These are phyloP conservation scores for Bromus sterilis DNA, from an alignment of 176 grass and related monocot species.

Conservation along the genomic window DNA sequence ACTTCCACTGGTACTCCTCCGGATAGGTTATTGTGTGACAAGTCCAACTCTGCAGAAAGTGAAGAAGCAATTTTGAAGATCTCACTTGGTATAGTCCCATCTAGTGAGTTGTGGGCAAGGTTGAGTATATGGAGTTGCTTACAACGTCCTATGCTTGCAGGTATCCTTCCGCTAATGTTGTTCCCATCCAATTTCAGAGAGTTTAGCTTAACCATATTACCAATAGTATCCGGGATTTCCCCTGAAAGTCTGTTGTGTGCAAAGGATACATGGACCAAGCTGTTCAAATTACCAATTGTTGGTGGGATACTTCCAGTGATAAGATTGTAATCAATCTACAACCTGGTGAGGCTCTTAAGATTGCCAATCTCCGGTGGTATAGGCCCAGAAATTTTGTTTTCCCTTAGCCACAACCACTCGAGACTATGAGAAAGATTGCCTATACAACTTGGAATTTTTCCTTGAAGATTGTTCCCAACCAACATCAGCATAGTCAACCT, in stretches of 20 bases:
- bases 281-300: slow-evolving; percentile 27
- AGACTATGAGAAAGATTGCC: slow-evolving; percentile 35
- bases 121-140: slow-evolving; percentile 29
- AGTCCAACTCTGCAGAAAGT: slow-evolving; percentile 12
- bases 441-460: slow-evolving; percentile 19
- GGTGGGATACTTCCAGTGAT: slow-evolving; percentile 35
- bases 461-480: slow-evolving; percentile 29
- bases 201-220: slow-evolving; percentile 33
- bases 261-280: slow-evolving; percentile 20
- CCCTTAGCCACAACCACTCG: not conserved
- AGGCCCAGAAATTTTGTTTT: slow-evolving; percentile 23
- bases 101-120: slow-evolving; percentile 42
- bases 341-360: not conserved
- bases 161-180: slow-evolving; percentile 40
- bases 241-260: slow-evolving; percentile 35
- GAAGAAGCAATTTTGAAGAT: slow-evolving; percentile 29
- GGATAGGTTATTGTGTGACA: slow-evolving; percentile 49
- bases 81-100: slow-evolving; percentile 34
- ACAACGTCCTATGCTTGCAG: slow-evolving; percentile 17
- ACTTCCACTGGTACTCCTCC: slow-evolving; percentile 31
- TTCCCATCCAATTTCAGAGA: slow-evolving; percentile 26
- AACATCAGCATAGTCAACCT: slow-evolving; percentile 4
- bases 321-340: slow-evolving; percentile 37
- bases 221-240: slow-evolving; percentile 13
- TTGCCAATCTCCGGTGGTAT: slow-evolving; percentile 37